A percentile compares a stretch with the other conserved stretches of the same genome.
Evolutionary conservation across 192 early-diverging fungal species (phyloP).

Genomic region (Backusella liffmaniae): DNA sequence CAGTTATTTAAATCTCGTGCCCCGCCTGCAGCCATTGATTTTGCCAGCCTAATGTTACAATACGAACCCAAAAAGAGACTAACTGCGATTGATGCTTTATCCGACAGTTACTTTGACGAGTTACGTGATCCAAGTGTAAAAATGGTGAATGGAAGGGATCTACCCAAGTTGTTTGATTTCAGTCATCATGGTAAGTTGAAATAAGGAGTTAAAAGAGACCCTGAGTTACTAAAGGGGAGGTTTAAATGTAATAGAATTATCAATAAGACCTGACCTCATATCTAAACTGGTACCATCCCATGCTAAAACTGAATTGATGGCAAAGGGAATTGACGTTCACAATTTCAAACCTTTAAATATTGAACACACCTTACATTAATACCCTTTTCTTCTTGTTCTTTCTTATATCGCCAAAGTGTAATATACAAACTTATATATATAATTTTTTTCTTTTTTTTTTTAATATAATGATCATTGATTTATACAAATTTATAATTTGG

Average conservation of each 20-base stretch:
- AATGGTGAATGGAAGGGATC: constrained; percentile 74
- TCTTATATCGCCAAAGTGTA: not conserved
- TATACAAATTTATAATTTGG: constrained; percentile 8
- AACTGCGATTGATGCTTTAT: constrained; percentile 88
- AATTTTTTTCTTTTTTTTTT: not conserved
- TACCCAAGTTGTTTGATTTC: constrained; percentile 92
- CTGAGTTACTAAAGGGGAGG: not conserved
- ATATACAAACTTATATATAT: not conserved
- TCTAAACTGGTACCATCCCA: constrained; percentile 78
- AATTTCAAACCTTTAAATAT: constrained; percentile 61
- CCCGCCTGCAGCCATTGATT: constrained; percentile 80
- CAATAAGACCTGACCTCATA: constrained; percentile 80
- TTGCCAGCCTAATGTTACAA: constrained; percentile 81
- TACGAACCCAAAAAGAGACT: constrained; percentile 83
- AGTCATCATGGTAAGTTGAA: constrained; percentile 54
- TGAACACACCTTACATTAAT: not conserved
- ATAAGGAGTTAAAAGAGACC: not conserved
- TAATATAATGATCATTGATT: not conserved
- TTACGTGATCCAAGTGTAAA: constrained; percentile 77
- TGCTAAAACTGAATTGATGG: constrained; percentile 54
- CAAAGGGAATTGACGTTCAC: constrained; percentile 67
- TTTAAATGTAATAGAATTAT: constrained; percentile 60
- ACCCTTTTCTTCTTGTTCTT: not conserved
- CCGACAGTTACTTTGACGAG: constrained; percentile 95
- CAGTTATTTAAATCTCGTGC: constrained; percentile 80